Evolutionary conservation across 1,284 basidiomycete species (phyloP).

Genomic region (Chiua sp.): DNA sequence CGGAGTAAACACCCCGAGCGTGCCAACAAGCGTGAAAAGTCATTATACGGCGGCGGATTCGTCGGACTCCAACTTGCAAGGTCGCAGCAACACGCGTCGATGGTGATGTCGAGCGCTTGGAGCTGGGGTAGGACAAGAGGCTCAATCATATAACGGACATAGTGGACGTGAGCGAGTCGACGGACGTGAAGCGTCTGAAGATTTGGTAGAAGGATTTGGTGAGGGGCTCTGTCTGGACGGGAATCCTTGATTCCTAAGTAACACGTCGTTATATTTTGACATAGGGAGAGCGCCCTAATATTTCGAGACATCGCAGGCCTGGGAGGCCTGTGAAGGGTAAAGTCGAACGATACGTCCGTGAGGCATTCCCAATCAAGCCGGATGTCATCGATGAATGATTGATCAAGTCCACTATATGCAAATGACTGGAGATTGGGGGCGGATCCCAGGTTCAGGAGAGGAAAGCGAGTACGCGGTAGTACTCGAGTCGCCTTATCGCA

Average conservation of each 20-base stretch:
- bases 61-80: background rate
- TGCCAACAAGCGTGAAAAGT: constrained; percentile 24
- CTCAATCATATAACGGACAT: constrained; percentile 10
- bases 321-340: constrained; percentile 4
- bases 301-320: constrained; percentile 6
- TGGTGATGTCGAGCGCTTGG: constrained; percentile 15
- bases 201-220: background rate
- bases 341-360: constrained; percentile 20
- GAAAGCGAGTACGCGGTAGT: too few species aligned
- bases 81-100: constrained; percentile 8
- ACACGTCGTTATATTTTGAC: constrained; percentile 23
- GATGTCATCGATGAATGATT: background rate
- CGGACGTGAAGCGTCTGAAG: constrained; percentile 20
- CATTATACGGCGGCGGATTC: background rate
- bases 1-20: constrained; percentile 19
- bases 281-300: constrained; percentile 9
- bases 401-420: background rate
- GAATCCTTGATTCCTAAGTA: constrained; percentile 21
- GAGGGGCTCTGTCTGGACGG: too few species aligned
- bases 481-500: too few species aligned
- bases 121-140: constrained; percentile 18
- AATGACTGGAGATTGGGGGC: constrained; percentile 10
- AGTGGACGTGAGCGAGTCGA: background rate
- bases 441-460: constrained; percentile 10
- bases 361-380: constrained; percentile 17